Evolutionary conservation across 108 stramenopile species (phyloP), one percentile per base, ranked within the genome.

Genomic region (Parmales sp.): DNA sequence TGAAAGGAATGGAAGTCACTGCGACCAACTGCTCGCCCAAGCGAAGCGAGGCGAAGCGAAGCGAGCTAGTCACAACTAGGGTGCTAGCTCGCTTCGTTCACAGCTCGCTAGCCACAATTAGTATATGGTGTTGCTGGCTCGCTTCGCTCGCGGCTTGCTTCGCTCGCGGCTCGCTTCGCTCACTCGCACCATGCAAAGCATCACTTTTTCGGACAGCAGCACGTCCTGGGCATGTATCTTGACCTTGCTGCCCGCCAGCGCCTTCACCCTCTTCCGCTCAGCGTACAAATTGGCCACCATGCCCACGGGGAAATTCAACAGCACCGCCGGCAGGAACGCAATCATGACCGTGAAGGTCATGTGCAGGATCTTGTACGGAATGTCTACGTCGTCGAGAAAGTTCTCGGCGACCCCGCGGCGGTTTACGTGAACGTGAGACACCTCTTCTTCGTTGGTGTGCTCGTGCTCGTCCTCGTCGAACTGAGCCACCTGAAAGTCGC

Each of bases 191-290:
- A 98, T 94, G 65, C 89, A 98, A 54, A 94, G 83, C 39, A 93
- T 67, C 48, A 98, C 86, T 71, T 95, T 91, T 70, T 96, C 94
- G 39, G 89, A 88, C 45, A 98, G 78, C 90, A 98, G 83, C 2
- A 98, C 96, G 72, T 98, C 96, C 63, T 79, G 80, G 16, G 82
- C 96, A 41, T 85, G 81, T 66, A 98, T 83, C 74, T 98, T 98
- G 38, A 98, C 96, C 65, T 92, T 94, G 38, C 91, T 92, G 16
- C 79, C 83, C 48, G 89, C 91, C 68, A 98, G 71, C 25, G 92
- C 93, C 51, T 85, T 88, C 71, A 94, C 88, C 7, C 93, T 85
- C 49, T 91, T 82, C 63, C 73, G 78, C 45, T 90, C 81, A 16
- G 90, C 82, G 66, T 85, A 91, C 31, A 89, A 77, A 36, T 88